phyloP scores from a whole-genome alignment of 495 filamentous ascomycete species.

The Aspergillus sparsus region DNA sequence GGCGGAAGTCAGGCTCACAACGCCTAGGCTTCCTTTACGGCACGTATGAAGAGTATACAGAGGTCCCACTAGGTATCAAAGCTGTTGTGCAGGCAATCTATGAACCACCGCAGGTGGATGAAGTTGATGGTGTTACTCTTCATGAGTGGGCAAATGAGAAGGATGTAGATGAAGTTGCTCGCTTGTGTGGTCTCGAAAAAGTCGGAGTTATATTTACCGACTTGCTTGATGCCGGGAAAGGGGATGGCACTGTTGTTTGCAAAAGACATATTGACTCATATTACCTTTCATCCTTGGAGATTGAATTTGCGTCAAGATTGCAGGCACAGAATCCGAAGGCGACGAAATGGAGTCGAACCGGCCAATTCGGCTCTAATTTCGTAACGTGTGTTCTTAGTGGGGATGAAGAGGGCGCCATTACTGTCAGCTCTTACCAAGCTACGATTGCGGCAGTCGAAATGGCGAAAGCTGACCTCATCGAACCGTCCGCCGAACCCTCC shows the following conservation, averaged over 20 bases:
- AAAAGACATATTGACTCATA: conserved; percentile 96
- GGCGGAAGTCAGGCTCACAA: conserved; percentile 78
- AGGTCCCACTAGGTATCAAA: conserved; percentile 92
- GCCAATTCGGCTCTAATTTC: conserved; percentile 92
- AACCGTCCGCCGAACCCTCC: conserved; percentile 87
- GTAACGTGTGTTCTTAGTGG: conserved; percentile 94
- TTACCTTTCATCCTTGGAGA: conserved; percentile 89
- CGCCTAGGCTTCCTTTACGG: conserved; percentile 90
- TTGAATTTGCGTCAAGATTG: conserved; percentile 81
- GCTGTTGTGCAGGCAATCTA: conserved; percentile 98
- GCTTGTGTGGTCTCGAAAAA: conserved; percentile 80
- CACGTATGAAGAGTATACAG: conserved; percentile 84
- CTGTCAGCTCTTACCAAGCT: conserved; percentile 89
- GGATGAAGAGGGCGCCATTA: conserved; percentile 84
- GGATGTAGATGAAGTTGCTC: conserved; percentile 78
- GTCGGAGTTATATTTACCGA: conserved; percentile 97
- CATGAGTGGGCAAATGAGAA: conserved; percentile 86
- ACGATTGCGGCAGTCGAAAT: conserved; percentile 96
- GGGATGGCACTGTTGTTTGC: conserved; percentile 84
- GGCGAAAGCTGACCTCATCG: conserved; percentile 91
- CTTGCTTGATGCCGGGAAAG: conserved; percentile 76
- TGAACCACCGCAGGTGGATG: conserved; percentile 87
- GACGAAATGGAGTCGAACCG: conserved; percentile 96
- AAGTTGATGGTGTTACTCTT: conserved; percentile 87
- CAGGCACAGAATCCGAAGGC: conserved; percentile 87